Conservation (phyloP, 169 alveolate genomes). For the Eimeria acervulina region DNA sequence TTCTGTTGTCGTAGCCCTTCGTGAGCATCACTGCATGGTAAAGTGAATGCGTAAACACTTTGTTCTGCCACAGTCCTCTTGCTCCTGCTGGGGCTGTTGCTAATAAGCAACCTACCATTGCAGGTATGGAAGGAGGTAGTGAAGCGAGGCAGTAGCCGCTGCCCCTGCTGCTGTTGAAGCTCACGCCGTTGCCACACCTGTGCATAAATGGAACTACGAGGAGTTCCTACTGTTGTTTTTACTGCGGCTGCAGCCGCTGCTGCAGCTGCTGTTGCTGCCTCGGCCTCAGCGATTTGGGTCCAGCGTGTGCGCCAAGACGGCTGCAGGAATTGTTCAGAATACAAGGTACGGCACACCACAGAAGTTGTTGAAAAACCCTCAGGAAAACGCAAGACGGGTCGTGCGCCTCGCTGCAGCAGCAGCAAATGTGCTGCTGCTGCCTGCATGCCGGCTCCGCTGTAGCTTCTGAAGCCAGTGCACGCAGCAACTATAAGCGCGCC, state of each 20-base stretch:
- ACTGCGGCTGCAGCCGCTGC: too few relatives aligned
- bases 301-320: neutral
- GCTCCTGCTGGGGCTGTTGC: neutral
- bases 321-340: neutral
- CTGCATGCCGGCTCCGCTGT: constrained; percentile 80
- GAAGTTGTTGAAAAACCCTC: neutral
- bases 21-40: neutral
- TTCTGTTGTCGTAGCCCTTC: neutral
- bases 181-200: neutral
- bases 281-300: neutral
- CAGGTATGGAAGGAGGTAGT: neutral
- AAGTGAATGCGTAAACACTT: neutral
- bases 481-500: constrained; percentile 20
- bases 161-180: constrained; percentile 14
- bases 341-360: constrained; percentile 9
- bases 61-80: neutral
- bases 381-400: neutral
- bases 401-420: constrained; percentile 76
- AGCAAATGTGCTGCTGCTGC: constrained; percentile 71
- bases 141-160: neutral
- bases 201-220: neutral
- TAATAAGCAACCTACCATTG: neutral
- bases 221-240: neutral
- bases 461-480: constrained; percentile 25
- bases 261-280: constrained; percentile 1